phyloP scores from a whole-genome alignment of 2,329 filamentous ascomycete genomes.

The Cordyceps javanica region DNA sequence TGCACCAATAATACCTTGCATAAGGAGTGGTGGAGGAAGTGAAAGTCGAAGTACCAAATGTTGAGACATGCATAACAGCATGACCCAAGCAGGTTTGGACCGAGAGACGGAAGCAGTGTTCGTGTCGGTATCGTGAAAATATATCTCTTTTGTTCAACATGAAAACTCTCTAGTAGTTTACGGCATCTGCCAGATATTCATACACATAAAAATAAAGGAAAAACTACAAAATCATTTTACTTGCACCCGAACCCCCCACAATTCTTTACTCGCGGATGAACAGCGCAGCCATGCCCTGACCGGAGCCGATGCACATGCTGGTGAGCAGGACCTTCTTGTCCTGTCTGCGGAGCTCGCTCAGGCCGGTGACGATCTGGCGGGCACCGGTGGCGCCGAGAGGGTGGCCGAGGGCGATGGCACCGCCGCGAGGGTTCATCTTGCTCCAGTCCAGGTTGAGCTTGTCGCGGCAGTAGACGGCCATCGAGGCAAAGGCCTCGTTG shows the following conservation, averaged over 20 bases:
- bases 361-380: slow-evolving; percentile 79
- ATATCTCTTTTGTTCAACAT: not conserved
- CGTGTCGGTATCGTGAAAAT: not conserved
- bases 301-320: slow-evolving; percentile 78
- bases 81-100: no score
- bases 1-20: not conserved
- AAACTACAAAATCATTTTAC: slow-evolving; percentile 1
- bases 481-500: slow-evolving; percentile 96
- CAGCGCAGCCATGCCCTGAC: slow-evolving; percentile 62
- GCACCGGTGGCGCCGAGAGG: slow-evolving; percentile 74
- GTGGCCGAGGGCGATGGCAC: slow-evolving; percentile 78
- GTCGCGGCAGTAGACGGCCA: slow-evolving; percentile 90
- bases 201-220: slow-evolving; percentile 8
- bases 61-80: no score
- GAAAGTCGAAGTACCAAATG: no score
- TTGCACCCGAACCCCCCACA: not conserved
- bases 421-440: slow-evolving; percentile 78
- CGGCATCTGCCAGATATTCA: slow-evolving; percentile 10
- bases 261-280: slow-evolving; percentile 37
- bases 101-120: no score
- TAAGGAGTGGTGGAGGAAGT: no score
- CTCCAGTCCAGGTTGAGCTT: slow-evolving; percentile 62
- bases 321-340: slow-evolving; percentile 90
- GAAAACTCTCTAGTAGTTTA: slow-evolving; percentile 1
- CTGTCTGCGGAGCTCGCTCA: slow-evolving; percentile 75